Percentiles rank a stretch among this genome's conserved stretches.
Conservation (phyloP, 2,329 filamentous ascomycete species). For the Apiospora malaysiana region DNA sequence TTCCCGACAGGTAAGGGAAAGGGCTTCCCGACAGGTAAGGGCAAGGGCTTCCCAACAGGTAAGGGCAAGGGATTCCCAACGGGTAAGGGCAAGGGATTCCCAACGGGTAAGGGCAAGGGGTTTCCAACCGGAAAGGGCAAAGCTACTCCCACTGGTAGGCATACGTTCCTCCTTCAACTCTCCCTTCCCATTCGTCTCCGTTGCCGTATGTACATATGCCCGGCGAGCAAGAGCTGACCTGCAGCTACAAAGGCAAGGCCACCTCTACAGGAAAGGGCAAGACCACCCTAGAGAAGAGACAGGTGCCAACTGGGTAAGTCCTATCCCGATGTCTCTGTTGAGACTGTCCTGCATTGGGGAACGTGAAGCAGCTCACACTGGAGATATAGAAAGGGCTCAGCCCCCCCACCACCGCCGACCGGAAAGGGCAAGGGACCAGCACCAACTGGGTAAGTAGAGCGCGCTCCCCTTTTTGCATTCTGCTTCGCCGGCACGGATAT, state of each 20-base stretch:
- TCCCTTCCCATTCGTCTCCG: neutral
- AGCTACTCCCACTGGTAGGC: neutral
- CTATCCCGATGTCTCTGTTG: neutral
- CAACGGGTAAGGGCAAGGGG: neutral
- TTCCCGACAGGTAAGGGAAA: neutral
- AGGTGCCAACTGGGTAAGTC: neutral
- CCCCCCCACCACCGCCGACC: slow-evolving; percentile 3
- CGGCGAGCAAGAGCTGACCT: neutral
- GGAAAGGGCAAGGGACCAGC: neutral
- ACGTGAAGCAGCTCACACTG: neutral
- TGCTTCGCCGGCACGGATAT: neutral
- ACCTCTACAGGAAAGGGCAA: neutral
- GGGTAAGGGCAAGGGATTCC: too few relatives aligned
- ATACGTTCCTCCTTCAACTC: neutral
- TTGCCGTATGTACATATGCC: neutral
- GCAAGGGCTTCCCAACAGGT: neutral
- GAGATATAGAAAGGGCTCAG: neutral
- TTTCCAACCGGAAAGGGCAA: too few relatives aligned
- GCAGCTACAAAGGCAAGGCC: neutral
- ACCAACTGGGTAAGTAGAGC: neutral
- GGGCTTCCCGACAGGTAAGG: neutral
- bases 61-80: neutral
- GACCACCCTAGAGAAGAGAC: slow-evolving; percentile 6
- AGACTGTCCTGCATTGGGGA: neutral
- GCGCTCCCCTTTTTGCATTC: neutral